Base-by-base conservation (phyloP, 257 asterid genomes). In the Solanum phureja region DNA sequence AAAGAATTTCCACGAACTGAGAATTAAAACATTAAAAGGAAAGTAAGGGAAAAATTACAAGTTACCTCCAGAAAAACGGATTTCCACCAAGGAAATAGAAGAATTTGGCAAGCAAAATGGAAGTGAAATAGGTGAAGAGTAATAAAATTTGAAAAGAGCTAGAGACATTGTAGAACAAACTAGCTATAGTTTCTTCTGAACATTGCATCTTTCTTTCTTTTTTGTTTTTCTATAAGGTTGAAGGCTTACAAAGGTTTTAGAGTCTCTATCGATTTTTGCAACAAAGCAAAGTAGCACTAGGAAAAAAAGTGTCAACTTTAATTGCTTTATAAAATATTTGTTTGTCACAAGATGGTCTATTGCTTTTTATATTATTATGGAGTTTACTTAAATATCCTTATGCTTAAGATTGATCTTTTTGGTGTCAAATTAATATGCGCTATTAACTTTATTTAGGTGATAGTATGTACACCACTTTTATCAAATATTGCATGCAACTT, bases 121-220 rank as follows among this genome's bases (percentile, higher is more conserved):
- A 94, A 87, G 95, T 92, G 94, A 94, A 86, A 69, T 96, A 94
- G 92, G 95, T 93, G 95, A 96, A 92, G 92, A 95, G 87, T 90
- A 92, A 87, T 91, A 96, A 92, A 79, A 96, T 96, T 29, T 89
- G 92, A 88, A 93, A 92, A 86, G 97, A 93, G 91, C 90, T 83
- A 1, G 99, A 96, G 90, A 91, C 88, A 92, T 93, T 93, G 91
- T 95, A 94, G 96, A 96, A 96, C 92, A 96, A 92, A 81, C 92
- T 89, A 88, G 91, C 93, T 89, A 94, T 91, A 62, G 95, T 90
- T 90, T 92, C 94, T 88, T 90, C 88, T 75, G 92, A 92, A 88
- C 93, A 94, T 93, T 93, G 94, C 99, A 96, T 95, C 90, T 93
- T 92, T 83, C 88, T 92, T 44, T 44, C 16, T 44, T 44, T 29